Evolutionary conservation across 257 asterid species (phyloP), one percentile per base, ranked within the genome.

Genomic region (Catharanthus roseus): DNA sequence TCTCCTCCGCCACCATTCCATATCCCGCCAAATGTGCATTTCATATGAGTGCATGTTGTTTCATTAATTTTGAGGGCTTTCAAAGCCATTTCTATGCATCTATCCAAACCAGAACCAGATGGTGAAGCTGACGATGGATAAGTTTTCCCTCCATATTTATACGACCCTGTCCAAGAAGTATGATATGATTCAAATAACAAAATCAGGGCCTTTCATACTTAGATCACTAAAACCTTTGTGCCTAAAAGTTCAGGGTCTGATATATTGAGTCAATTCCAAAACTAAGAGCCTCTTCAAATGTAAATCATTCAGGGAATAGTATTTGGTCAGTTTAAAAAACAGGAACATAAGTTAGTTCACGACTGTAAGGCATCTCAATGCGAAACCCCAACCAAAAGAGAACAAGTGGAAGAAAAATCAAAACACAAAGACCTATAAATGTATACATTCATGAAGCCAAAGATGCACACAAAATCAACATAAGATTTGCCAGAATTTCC

Each of bases 1-100:
- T 93, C 96, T 11, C 97, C 97, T 60, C 97, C 96, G 39, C 99
- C 97, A 44, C 99, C 99, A 80, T 88, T 95, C 99, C 99, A 95
- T 74, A 95, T 80, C 51, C 96, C 99, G n/a, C 97, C 97, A 78
- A 95, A 95, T 26, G 99, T 91, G 77, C 99, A 95, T 80, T 95
- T 91, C 96, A 91, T 91, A 81, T 89, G 96, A 69, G 93, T 85
- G 77, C 99, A 95, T 70, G 86, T 55, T 70, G 97, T 79, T 69
- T 86, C 99, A 41, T 89, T 86, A 69, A 91, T 86, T 83, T 83
- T 89, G 78, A 95, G 93, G 68, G 97, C 96, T 81, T 88, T 88
- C 6, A 60, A 77, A 70, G 88, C 80, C 66, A 79, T 77, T 63
- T 88, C 96, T 81, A 90, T 86, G 75, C 99, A 95, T 79, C 83